Base-by-base conservation (phyloP, 345 rosid genomes). In the Dimocarpus longan region DNA sequence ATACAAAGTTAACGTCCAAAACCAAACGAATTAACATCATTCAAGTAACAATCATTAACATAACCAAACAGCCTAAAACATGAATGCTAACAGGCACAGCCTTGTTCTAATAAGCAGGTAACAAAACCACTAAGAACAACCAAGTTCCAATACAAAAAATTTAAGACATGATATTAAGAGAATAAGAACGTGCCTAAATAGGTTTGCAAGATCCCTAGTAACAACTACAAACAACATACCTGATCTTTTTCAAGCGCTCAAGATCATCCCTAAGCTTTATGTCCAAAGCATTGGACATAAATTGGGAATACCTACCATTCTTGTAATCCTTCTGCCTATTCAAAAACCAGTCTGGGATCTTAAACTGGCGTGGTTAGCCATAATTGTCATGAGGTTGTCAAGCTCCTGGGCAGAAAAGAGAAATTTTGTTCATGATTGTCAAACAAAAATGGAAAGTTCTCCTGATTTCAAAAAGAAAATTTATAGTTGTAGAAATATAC, bases 331-430 rank as follows among this genome's bases (percentile, higher is more conserved):
- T n/a, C n/a, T n/a, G n/a, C n/a, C n/a, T n/a, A n/a, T n/a, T n/a
- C n/a, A n/a, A n/a, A n/a, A n/a, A n/a, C n/a, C n/a, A n/a, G n/a
- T 86, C 81, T 10, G 88, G 86, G 48, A 85, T 82, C 82, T 82
- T 85, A 68, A 85, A 85, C 66, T 82, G 84, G 60, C 85, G 81
- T 37, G 88, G 88, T 83, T 85, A 6, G 86, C 86, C 64, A 85
- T 79, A 73, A 85, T 62, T 18, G 66, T 76, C 88, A 83, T 86
- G 2, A 83, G 82, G 63, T 86, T 79, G 71, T n/a, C n/a, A n/a
- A n/a, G n/a, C n/a, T n/a, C n/a, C n/a, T n/a, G n/a, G n/a, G n/a
- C n/a, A n/a, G n/a, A n/a, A n/a, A n/a, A n/a, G n/a, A n/a, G n/a
- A n/a, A n/a, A n/a, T n/a, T n/a, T n/a, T n/a, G n/a, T n/a, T n/a